Conservation (phyloP, 148 eudicot genomes). For the Spergularia bocconei region DNA sequence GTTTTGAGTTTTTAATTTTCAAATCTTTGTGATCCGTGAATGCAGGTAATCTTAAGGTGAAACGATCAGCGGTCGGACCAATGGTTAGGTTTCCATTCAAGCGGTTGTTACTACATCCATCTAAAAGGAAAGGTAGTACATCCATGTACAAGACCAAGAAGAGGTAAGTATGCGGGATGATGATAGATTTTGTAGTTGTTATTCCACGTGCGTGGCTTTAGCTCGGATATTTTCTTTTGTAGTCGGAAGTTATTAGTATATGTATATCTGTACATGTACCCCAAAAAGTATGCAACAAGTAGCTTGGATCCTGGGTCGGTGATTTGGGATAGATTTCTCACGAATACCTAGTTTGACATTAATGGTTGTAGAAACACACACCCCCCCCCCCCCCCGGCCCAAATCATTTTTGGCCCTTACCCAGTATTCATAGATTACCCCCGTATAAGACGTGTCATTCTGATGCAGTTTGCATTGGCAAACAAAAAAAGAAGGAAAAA, state of each 20-base stretch:
- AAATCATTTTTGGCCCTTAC: too few relatives aligned
- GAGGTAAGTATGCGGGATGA: slow-evolving; percentile 27
- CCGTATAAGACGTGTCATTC: too few relatives aligned
- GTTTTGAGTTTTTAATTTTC: slow-evolving; percentile 3
- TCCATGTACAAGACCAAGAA: slow-evolving; percentile 32
- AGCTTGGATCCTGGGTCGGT: not conserved
- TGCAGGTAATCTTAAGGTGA: slow-evolving; percentile 49
- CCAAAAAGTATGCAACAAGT: not conserved
- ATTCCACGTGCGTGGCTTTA: slow-evolving; percentile 16
- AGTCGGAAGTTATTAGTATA: not conserved
- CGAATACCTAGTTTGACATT: not conserved
- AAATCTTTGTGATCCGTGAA: not conserved
- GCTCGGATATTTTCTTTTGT: not conserved
- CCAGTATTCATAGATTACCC: too few relatives aligned
- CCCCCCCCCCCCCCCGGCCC: too few relatives aligned
- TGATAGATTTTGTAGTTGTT: not conserved
- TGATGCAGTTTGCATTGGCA: too few relatives aligned
- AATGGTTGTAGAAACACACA: not conserved
- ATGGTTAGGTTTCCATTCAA: slow-evolving; percentile 54
- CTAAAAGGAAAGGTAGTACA: slow-evolving; percentile 46
- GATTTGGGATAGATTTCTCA: not conserved
- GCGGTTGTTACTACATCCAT: slow-evolving; percentile 42
- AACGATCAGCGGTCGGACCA: slow-evolving; percentile 23
- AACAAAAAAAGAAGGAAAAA: too few relatives aligned
- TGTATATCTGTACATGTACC: slow-evolving; percentile 8